Percentiles rank a stretch among this genome's conserved stretches.
Conservation (phyloP, 2,329 filamentous ascomycete species). For the Fusarium circinatum region DNA sequence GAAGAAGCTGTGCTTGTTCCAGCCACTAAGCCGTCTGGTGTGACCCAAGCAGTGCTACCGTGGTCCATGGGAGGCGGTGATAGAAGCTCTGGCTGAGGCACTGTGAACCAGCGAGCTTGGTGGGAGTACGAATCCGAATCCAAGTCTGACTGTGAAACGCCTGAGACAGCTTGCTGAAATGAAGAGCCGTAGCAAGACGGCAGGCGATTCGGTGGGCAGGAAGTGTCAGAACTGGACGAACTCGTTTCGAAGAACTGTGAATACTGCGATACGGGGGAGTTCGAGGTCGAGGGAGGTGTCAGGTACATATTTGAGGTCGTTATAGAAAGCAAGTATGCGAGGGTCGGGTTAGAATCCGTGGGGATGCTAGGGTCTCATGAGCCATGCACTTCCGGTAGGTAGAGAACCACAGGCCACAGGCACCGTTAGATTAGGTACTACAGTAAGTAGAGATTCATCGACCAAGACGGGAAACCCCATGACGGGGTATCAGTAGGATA, state of each 20-base stretch:
- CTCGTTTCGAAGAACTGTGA: slow-evolving; percentile 38
- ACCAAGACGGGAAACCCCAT: slow-evolving; percentile 32
- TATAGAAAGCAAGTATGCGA: slow-evolving; percentile 35
- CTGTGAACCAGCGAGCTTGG: slow-evolving; percentile 48
- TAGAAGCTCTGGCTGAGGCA: slow-evolving; percentile 26
- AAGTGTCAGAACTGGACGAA: slow-evolving; percentile 48
- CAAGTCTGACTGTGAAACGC: slow-evolving; percentile 56
- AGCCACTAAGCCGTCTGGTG: slow-evolving; percentile 52
- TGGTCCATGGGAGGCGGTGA: slow-evolving; percentile 53
- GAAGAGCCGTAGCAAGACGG: slow-evolving; percentile 60
- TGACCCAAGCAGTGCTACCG: slow-evolving; percentile 54
- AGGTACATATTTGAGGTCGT: slow-evolving; percentile 57
- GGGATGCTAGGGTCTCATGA: slow-evolving; percentile 41
- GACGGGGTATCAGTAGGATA: slow-evolving; percentile 35
- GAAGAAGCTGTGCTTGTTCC: slow-evolving; percentile 47
- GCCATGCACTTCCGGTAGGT: slow-evolving; percentile 36
- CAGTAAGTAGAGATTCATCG: slow-evolving; percentile 38
- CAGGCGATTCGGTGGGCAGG: slow-evolving; percentile 47
- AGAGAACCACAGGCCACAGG: slow-evolving; percentile 23
- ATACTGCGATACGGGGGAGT: slow-evolving; percentile 53
- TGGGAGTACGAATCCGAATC: slow-evolving; percentile 52
- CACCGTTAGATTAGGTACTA: slow-evolving; percentile 29
- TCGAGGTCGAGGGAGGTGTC: slow-evolving; percentile 59
- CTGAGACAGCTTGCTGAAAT: slow-evolving; percentile 53
- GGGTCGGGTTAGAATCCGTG: slow-evolving; percentile 41